Base-by-base conservation (phyloP, 2,329 filamentous ascomycete genomes). In the Trichoderma sp. region DNA sequence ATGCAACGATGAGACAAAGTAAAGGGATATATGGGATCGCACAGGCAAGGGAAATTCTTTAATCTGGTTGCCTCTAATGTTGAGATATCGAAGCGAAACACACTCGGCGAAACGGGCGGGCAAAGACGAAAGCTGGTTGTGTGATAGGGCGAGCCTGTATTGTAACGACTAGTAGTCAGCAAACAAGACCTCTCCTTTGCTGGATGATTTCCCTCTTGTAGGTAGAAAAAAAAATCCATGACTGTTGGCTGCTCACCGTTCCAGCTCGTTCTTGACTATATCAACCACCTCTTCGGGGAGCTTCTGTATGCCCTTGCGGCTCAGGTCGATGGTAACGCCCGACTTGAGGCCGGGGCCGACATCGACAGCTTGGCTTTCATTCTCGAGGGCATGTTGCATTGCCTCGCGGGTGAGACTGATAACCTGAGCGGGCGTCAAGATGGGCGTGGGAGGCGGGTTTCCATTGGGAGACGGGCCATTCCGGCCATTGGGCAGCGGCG, bases 291-390 rank as follows among this genome's bases (percentile, higher is more conserved):
- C 92, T 72, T 92, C 90, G 0, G 92, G 92, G 71, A 94, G 82
- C 74, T 86, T 88, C 76, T 89, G 87, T 58, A 95, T 94, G 77
- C 89, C 90, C 81, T 91, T 92, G 77, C 92, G 90, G 80, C 92
- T 93, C 74, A 95, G 82, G 80, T 95, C 92, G 76, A 95, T 91
- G 36, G 93, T 95, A 72, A 94, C 88, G 72, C 93, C 92, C 1
- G 90, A 89, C 78, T 90, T 89, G 61, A 91, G 82, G 58, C 88
- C 88, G 21, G 80, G 89, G 78, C 86, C 89, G 43, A 70, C 87
- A 74, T 90, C 89, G 68, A 88, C 87, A 7, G 86, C 87, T 79
- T 92, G 90, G 64, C 84, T 88, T 76, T 91, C 90, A 78, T 91
- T 91, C 75, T 90, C 86, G 72, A 91, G 83, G 70, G 91, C 91